phyloP scores from a whole-genome alignment of 345 rosid species.

The Moricandia moricandioides region DNA sequence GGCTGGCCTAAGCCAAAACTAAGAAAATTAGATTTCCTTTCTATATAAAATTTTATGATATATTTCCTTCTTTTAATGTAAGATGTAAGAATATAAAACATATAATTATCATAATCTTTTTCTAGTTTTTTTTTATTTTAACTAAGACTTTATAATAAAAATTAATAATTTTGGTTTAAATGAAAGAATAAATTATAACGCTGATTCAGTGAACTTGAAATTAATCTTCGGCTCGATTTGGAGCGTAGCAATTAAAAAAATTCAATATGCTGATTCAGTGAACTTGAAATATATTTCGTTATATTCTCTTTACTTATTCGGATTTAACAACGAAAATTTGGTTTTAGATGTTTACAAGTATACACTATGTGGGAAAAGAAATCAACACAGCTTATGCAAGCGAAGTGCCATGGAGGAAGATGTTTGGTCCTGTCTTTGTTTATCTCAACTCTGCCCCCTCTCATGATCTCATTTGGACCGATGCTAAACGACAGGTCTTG shows the following conservation, averaged over 20 bases:
- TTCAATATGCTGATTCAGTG: not conserved
- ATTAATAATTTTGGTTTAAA: not conserved
- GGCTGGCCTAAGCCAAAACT: not conserved
- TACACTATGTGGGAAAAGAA: conserved; percentile 70
- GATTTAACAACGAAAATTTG: not conserved
- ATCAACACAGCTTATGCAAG: conserved; percentile 44
- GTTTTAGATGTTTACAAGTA: conserved; percentile 82
- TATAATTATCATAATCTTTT: not conserved
- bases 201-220: not conserved
- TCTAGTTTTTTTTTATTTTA: not conserved
- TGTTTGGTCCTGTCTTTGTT: conserved; percentile 76
- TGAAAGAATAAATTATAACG: not conserved
- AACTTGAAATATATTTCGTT: not conserved
- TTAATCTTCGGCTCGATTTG: not conserved
- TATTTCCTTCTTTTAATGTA: too few species aligned
- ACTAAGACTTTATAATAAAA: not conserved
- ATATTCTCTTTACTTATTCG: not conserved
- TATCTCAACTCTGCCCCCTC: conserved; percentile 60
- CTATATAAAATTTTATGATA: too few species aligned
- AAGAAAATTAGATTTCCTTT: not conserved
- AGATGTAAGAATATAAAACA: not conserved
- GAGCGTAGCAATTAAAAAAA: not conserved
- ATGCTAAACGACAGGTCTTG: conserved; percentile 82
- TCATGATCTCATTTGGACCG: conserved; percentile 45
- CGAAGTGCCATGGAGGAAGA: conserved; percentile 77